These are phyloP conservation scores for Santalum album DNA, from an alignment of 164 flowering plant species.

Conservation along the genomic window DNA sequence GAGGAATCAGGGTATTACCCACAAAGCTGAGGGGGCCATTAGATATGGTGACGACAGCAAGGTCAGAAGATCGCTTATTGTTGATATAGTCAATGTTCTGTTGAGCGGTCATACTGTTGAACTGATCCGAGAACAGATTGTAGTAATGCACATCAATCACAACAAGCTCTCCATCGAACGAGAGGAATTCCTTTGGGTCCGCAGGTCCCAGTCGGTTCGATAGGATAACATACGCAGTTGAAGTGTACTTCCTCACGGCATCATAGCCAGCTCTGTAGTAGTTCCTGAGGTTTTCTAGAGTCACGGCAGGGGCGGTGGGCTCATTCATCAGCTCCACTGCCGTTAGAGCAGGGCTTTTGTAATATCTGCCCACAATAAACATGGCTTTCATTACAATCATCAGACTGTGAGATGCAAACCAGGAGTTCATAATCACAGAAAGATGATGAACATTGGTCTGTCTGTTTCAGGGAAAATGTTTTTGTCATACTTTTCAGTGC, in stretches of 20 bases:
- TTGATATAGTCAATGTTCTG: conserved; percentile 17
- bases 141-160: conserved; percentile 24
- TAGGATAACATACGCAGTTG: conserved; percentile 18
- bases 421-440: neutral
- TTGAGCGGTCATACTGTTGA: conserved; percentile 9
- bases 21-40: conserved; percentile 20
- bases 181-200: conserved; percentile 13
- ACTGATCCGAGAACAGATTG: conserved; percentile 7
- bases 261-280: conserved; percentile 20
- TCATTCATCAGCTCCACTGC: conserved; percentile 28
- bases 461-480: neutral
- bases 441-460: neutral
- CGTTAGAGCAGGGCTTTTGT: conserved; percentile 9
- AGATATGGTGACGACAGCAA: conserved; percentile 10
- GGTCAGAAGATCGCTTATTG: conserved; percentile 10
- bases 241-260: conserved; percentile 18
- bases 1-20: no score
- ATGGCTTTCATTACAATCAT: no score
- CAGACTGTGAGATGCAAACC: no score
- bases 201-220: conserved; percentile 13
- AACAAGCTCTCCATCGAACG: conserved; percentile 4
- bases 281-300: conserved; percentile 4
- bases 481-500: no score
- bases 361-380: conserved; percentile 8
- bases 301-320: conserved; percentile 17